A percentile compares a stretch with the other conserved stretches of the same genome.
Conservation (phyloP, 2,329 filamentous ascomycete species). For the Emericellopsis atlantica region DNA sequence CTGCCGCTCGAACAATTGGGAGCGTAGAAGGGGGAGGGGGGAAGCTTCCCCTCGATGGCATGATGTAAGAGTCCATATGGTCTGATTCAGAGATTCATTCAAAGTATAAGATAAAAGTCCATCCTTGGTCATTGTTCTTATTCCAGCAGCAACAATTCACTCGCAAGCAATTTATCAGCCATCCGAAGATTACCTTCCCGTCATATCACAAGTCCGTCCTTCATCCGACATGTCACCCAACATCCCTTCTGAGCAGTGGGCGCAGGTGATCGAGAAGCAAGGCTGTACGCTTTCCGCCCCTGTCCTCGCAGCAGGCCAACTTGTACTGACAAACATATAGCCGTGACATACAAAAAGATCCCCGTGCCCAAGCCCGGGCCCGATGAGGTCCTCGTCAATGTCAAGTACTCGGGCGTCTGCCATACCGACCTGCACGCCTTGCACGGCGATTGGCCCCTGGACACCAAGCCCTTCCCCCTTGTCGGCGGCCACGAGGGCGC, state of each 20-base stretch:
- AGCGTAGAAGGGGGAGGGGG: too few species aligned
- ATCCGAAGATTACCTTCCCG: too few species aligned
- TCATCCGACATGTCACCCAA: constrained; percentile 11
- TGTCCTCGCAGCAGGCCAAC: neutral
- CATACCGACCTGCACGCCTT: constrained; percentile 74
- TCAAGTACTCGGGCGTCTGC: constrained; percentile 85
- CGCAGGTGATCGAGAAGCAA: constrained; percentile 75
- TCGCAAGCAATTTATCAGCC: too few species aligned
- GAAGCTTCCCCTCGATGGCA: too few species aligned
- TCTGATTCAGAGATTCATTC: too few species aligned
- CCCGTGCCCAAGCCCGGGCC: constrained; percentile 69
- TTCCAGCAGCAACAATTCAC: too few species aligned
- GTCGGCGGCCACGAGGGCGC: constrained; percentile 75
- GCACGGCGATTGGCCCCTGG: constrained; percentile 80
- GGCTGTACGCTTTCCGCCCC: constrained; percentile 46
- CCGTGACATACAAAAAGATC: constrained; percentile 65
- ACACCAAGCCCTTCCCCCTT: constrained; percentile 63
- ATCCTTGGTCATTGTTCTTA: too few species aligned
- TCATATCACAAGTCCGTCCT: too few species aligned
- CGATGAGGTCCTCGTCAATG: constrained; percentile 83
- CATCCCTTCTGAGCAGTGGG: constrained; percentile 79
- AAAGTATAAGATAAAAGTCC: neutral
- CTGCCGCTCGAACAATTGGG: too few species aligned
- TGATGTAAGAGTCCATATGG: too few species aligned
- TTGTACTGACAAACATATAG: constrained; percentile 17